A percentile compares a stretch with the other conserved stretches of the same genome.
Conservation (phyloP, 805 yeast species). For the Ogataea philodendri region DNA sequence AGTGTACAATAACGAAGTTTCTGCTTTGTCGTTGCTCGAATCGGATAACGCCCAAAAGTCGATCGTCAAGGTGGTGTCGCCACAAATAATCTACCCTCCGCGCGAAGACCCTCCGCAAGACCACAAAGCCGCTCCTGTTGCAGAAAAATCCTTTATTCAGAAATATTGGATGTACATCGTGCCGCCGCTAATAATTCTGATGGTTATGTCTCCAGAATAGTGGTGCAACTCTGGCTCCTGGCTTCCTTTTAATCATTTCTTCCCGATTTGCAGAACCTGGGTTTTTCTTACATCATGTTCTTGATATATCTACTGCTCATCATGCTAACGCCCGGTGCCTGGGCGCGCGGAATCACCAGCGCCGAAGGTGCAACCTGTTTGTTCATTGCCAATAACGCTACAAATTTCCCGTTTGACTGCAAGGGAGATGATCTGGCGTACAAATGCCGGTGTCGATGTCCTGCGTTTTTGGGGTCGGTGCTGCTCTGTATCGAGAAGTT, state of each 20-base stretch:
- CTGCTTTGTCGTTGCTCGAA: conserved; percentile 19
- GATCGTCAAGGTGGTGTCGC: conserved; percentile 8
- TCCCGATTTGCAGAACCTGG: neutral
- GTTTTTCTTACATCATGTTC: neutral
- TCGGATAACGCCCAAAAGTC: conserved; percentile 2
- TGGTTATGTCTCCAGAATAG: conserved; percentile 27
- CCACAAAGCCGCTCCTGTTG: conserved; percentile 12
- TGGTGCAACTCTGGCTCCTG: neutral
- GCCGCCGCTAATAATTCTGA: conserved; percentile 44
- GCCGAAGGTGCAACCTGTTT: conserved; percentile 39
- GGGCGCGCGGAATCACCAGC: conserved; percentile 33
- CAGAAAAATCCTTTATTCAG: conserved; percentile 49
- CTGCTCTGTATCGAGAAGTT: conserved; percentile 35
- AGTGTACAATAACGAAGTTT: conserved; percentile 3
- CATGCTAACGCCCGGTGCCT: conserved; percentile 5
- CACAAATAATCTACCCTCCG: conserved; percentile 15
- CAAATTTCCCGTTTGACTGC: conserved; percentile 36
- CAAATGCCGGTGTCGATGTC: conserved; percentile 35
- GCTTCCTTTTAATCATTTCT: neutral
- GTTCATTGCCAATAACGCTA: conserved; percentile 33
- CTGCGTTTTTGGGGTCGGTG: conserved; percentile 36
- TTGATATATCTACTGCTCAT: neutral
- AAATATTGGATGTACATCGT: conserved; percentile 63
- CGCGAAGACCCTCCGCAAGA: conserved; percentile 9
- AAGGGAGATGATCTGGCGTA: conserved; percentile 33